These are phyloP conservation scores for Ceratocystis variospora DNA, from an alignment of 2,329 filamentous ascomycete species.

Conservation along the genomic window DNA sequence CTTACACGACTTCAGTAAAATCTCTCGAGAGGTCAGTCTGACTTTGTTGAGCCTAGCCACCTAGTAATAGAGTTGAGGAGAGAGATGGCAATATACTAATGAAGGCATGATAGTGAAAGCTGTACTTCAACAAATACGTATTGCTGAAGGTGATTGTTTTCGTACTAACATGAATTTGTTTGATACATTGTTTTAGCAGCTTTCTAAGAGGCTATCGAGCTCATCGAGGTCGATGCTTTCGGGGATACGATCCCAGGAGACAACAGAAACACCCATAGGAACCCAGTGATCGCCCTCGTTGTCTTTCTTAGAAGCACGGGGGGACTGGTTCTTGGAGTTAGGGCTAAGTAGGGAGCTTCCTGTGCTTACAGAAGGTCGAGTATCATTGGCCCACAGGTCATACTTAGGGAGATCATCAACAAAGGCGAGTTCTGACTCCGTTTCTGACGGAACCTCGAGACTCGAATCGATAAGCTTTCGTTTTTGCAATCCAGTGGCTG, in stretches of 20 bases:
- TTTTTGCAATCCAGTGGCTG: slow-evolving; percentile 68
- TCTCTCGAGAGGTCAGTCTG: not conserved
- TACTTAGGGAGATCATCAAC: slow-evolving; percentile 30
- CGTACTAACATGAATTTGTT: not conserved
- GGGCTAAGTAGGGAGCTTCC: slow-evolving; percentile 22
- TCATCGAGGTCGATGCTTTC: slow-evolving; percentile 89
- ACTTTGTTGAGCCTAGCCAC: not conserved
- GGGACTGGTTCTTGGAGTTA: slow-evolving; percentile 19
- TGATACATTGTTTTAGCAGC: slow-evolving; percentile 38
- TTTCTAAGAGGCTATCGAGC: slow-evolving; percentile 73
- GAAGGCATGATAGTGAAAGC: not conserved
- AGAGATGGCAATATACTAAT: not conserved
- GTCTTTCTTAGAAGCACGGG: slow-evolving; percentile 26
- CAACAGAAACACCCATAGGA: slow-evolving; percentile 14
- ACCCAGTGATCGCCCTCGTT: slow-evolving; percentile 32
- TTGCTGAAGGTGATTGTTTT: not conserved
- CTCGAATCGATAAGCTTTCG: slow-evolving; percentile 41
- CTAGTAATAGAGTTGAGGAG: not conserved
- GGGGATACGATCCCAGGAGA: slow-evolving; percentile 54
- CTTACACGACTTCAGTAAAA: not conserved
- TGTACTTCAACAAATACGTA: not conserved
- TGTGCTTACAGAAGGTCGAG: slow-evolving; percentile 26
- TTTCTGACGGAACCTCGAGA: slow-evolving; percentile 19
- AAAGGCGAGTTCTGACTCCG: slow-evolving; percentile 26
- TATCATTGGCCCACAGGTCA: slow-evolving; percentile 19